These are phyloP conservation scores for Paramarasmius palmivorus DNA, from an alignment of 1,284 basidiomycete species.

Conservation along the genomic window DNA sequence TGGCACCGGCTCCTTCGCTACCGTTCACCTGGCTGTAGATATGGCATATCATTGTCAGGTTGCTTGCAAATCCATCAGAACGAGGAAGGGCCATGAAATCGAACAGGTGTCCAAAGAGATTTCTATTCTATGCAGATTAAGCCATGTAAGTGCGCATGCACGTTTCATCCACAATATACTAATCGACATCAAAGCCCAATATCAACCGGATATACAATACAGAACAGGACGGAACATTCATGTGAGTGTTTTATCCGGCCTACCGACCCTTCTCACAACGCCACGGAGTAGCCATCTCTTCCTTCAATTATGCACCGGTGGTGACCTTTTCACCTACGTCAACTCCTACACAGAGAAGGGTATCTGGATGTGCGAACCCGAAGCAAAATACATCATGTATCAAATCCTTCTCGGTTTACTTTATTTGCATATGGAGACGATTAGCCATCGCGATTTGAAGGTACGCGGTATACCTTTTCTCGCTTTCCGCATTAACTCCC, in stretches of 20 bases:
- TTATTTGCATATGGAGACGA: slow-evolving; percentile 73
- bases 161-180: no score
- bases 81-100: slow-evolving; percentile 54
- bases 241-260: slow-evolving; percentile 36
- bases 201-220: slow-evolving; percentile 78
- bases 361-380: slow-evolving; percentile 66
- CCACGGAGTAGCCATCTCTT: slow-evolving; percentile 63
- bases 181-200: no score
- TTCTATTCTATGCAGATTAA: slow-evolving; percentile 63
- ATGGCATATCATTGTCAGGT: slow-evolving; percentile 65
- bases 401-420: slow-evolving; percentile 74
- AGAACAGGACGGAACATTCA: slow-evolving; percentile 59
- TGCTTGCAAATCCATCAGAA: slow-evolving; percentile 79
- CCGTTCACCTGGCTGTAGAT: slow-evolving; percentile 76
- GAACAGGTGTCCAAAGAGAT: slow-evolving; percentile 76
- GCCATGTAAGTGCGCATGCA: slow-evolving; percentile 56
- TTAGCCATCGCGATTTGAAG: slow-evolving; percentile 88
- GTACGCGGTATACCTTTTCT: slow-evolving; percentile 28
- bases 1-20: slow-evolving; percentile 80
- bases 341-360: slow-evolving; percentile 54
- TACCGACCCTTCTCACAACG: background rate
- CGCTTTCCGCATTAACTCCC: background rate
- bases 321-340: slow-evolving; percentile 80
- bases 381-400: slow-evolving; percentile 83
- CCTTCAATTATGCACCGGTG: slow-evolving; percentile 73